phyloP scores from a whole-genome alignment of 2,329 filamentous ascomycete genomes.

The Cyphellophora europaea region DNA sequence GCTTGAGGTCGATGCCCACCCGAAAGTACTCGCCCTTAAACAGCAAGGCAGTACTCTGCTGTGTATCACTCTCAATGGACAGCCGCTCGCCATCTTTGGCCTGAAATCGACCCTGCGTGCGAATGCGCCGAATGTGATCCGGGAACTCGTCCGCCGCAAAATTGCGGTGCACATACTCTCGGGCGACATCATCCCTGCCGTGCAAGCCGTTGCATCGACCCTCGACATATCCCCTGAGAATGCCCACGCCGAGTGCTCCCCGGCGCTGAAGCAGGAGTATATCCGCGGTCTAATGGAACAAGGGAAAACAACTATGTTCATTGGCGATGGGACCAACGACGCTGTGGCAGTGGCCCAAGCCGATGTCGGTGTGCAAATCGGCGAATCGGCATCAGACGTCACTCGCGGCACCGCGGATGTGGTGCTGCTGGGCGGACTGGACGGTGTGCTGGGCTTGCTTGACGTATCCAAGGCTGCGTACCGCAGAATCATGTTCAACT shows the following conservation, averaged over 20 bases:
- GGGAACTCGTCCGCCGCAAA: conserved; percentile 37
- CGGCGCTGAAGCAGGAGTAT: conserved; percentile 47
- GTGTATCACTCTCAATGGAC: conserved; percentile 43
- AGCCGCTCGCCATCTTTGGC: conserved; percentile 39
- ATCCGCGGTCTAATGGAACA: conserved; percentile 28
- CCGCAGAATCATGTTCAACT: conserved; percentile 54
- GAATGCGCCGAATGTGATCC: conserved; percentile 43
- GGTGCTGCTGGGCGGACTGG: conserved; percentile 54
- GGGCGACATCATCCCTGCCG: conserved; percentile 44
- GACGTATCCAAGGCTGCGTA: conserved; percentile 38
- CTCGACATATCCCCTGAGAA: conserved; percentile 31
- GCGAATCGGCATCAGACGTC: conserved; percentile 52
- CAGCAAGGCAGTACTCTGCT: conserved; percentile 41
- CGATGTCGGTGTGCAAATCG: conserved; percentile 61
- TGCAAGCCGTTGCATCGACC: conserved; percentile 35
- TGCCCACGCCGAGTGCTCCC: conserved; percentile 38
- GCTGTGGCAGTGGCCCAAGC: conserved; percentile 63
- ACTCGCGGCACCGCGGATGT: conserved; percentile 60
- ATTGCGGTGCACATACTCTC: conserved; percentile 48
- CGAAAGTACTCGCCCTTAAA: conserved; percentile 24
- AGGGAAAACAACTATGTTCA: conserved; percentile 49
- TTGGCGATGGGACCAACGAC: conserved; percentile 73
- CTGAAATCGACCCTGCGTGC: conserved; percentile 39
- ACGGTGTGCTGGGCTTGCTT: conserved; percentile 49
- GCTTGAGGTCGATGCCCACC: conserved; percentile 26